Conservation (phyloP, 192 early-diverging fungal genomes). For the Entophlyctis helioformis region DNA sequence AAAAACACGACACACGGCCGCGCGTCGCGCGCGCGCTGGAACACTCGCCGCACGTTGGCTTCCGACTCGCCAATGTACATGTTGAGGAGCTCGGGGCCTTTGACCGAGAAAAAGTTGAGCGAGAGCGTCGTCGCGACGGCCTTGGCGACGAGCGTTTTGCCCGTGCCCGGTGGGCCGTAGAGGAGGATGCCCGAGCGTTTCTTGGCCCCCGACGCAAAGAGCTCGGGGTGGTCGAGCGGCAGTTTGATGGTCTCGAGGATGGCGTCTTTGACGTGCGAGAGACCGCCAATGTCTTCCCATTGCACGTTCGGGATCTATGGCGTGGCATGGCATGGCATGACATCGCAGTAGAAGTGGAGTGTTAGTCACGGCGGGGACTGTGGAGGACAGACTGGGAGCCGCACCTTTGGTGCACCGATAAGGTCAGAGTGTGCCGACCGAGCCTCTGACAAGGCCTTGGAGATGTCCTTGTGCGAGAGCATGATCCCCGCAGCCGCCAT, state of each 20-base stretch:
- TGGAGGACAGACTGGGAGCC: neutral
- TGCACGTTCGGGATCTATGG: slow-evolving; percentile 82
- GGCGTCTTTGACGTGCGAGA: slow-evolving; percentile 81
- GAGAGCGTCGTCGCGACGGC: slow-evolving; percentile 96
- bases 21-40: slow-evolving; percentile 92
- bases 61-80: slow-evolving; percentile 99
- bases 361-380: neutral
- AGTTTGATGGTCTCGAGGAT: slow-evolving; percentile 95
- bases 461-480: no score
- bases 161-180: slow-evolving; percentile 96
- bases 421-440: slow-evolving; percentile 84
- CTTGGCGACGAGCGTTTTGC: slow-evolving; percentile 97
- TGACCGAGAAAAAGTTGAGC: slow-evolving; percentile 97
- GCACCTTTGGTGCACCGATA: slow-evolving; percentile 84
- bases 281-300: slow-evolving; percentile 95
- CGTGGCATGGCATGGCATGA: neutral
- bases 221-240: slow-evolving; percentile 88
- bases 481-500: no score
- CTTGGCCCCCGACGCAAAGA: slow-evolving; percentile 90
- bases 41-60: slow-evolving; percentile 90
- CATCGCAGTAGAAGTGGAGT: neutral
- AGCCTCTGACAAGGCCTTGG: no score
- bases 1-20: slow-evolving; percentile 98
- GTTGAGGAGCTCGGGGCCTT: slow-evolving; percentile 96
- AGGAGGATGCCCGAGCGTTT: slow-evolving; percentile 84